These are phyloP conservation scores for Acrocalymma vagum DNA, from an alignment of 2,329 filamentous ascomycete genomes.

Conservation along the genomic window DNA sequence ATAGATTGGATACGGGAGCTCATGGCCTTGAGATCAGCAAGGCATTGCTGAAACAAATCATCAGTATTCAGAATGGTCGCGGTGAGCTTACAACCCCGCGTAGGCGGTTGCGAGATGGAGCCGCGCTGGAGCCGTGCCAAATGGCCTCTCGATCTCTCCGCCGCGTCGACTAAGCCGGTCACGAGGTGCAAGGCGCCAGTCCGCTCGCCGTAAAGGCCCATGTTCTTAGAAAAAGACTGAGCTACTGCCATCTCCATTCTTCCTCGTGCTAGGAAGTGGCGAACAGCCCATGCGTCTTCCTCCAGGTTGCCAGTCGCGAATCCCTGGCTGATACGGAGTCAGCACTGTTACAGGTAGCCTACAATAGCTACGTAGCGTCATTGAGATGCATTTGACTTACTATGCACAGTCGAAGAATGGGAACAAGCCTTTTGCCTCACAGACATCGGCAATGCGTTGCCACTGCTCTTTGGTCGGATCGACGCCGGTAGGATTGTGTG, in stretches of 20 bases:
- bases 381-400: neutral
- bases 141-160: conserved; percentile 1
- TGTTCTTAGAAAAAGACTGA: conserved; percentile 1
- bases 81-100: neutral
- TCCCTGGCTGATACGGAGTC: neutral
- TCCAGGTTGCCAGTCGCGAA: conserved; percentile 1
- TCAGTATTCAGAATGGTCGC: neutral
- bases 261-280: neutral
- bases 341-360: neutral
- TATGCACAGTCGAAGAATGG: conserved; percentile 3
- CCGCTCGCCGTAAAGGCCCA: conserved; percentile 3
- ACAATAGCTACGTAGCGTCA: too few species aligned
- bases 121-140: neutral
- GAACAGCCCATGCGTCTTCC: conserved; percentile 3
- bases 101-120: conserved; percentile 1
- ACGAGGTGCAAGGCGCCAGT: conserved; percentile 2
- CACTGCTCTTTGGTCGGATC: too few species aligned
- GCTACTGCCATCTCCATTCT: conserved; percentile 1
- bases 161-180: neutral
- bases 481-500: conserved; percentile 5
- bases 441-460: conserved; percentile 1
- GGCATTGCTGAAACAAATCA: neutral
- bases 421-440: neutral
- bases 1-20: conserved; percentile 1
- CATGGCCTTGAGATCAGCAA: conserved; percentile 1